These are phyloP conservation scores for Rhynchospora breviuscula DNA, from an alignment of 176 grass and related monocot genomes.

Conservation along the genomic window DNA sequence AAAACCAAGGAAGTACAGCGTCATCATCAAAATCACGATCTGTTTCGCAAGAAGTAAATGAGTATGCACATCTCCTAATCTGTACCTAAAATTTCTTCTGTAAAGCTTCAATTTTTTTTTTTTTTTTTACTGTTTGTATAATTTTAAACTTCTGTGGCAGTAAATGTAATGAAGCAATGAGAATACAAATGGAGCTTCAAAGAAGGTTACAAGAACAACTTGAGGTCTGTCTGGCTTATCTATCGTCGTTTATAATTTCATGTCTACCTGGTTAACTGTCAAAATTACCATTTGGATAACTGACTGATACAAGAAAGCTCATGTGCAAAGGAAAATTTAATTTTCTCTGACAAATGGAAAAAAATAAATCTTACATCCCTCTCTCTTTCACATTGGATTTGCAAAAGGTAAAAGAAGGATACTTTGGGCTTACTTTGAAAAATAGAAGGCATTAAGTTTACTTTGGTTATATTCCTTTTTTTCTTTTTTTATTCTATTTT, in stretches of 20 bases:
- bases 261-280: not conserved
- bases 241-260: not conserved
- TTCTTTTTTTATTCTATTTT: not conserved
- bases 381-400: not conserved
- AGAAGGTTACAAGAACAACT: slow-evolving; percentile 31
- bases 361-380: not conserved
- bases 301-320: not conserved
- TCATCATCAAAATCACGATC: slow-evolving; percentile 28
- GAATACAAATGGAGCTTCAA: slow-evolving; percentile 41
- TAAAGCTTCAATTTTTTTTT: not conserved
- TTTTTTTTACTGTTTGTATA: not conserved
- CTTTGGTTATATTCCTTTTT: not conserved
- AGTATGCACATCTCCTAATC: slow-evolving; percentile 14
- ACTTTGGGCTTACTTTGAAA: not conserved
- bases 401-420: not conserved
- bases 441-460: not conserved
- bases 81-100: slow-evolving; percentile 18
- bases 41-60: slow-evolving; percentile 31
- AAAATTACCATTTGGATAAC: not conserved
- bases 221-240: slow-evolving; percentile 1
- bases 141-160: slow-evolving; percentile 5
- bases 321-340: not conserved
- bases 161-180: slow-evolving; percentile 38
- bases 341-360: not conserved
- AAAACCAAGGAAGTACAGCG: slow-evolving; percentile 20